phyloP scores from a whole-genome alignment of 805 yeast species.

The Kluyveromyces aestuarii region DNA sequence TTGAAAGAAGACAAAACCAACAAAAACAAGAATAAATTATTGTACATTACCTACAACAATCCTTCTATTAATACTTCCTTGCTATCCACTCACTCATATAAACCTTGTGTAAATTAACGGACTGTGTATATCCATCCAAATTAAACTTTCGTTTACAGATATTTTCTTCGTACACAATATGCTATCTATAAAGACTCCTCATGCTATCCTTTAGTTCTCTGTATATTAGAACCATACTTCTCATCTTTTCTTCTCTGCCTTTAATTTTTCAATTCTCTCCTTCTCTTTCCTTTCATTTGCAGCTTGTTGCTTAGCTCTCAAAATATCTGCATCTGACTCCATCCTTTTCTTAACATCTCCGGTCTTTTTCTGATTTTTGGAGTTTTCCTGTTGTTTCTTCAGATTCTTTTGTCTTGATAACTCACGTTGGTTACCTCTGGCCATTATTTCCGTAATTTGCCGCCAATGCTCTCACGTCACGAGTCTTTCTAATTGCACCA shows the following conservation, averaged over 20 bases:
- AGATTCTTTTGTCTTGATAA: conserved; percentile 80
- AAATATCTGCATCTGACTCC: conserved; percentile 84
- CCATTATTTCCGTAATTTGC: conserved; percentile 39
- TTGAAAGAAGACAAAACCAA: conserved; percentile 13
- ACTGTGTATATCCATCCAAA: background rate
- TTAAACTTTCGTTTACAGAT: too few relatives aligned
- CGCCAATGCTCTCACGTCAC: background rate
- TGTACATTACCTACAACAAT: background rate
- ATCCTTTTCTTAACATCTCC: conserved; percentile 83
- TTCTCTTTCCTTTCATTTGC: conserved; percentile 29
- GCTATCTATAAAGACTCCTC: too few relatives aligned
- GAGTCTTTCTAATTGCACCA: too few relatives aligned
- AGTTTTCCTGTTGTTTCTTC: conserved; percentile 65
- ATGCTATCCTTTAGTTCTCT: too few relatives aligned
- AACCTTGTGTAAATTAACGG: background rate
- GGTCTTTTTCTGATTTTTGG: conserved; percentile 49
- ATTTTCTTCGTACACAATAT: too few relatives aligned
- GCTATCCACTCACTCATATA: background rate
- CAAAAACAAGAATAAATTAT: conserved; percentile 3
- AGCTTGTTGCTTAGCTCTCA: conserved; percentile 79
- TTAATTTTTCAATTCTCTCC: conserved; percentile 19
- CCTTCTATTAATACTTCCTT: background rate
- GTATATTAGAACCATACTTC: background rate
- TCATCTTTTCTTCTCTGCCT: conserved; percentile 10
- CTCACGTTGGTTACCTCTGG: conserved; percentile 96